Percentiles rank a stretch among this genome's conserved stretches.
Conservation (phyloP, 1,284 basidiomycete species). For the Cutaneotrichosporon dermatis region DNA sequence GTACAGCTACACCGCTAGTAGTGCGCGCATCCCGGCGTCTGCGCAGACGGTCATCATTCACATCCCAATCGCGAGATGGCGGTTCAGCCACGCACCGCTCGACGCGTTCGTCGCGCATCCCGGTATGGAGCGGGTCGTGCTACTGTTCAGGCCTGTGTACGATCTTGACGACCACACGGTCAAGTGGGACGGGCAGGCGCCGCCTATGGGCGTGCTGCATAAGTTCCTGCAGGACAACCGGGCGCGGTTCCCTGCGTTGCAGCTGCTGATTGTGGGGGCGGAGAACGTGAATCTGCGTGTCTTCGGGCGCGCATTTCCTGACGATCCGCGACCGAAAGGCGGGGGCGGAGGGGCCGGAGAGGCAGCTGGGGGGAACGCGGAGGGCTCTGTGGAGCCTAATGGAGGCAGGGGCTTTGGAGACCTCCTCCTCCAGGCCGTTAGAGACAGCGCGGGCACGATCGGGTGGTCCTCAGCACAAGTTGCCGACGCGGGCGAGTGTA, state of each 20-base stretch:
- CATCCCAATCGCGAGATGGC: background rate
- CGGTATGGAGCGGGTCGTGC: background rate
- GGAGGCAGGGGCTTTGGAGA: background rate
- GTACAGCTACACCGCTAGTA: background rate
- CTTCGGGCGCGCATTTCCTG: background rate
- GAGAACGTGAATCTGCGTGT: background rate
- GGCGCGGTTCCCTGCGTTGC: background rate
- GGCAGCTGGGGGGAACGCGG: too few relatives aligned
- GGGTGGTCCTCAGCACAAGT: background rate
- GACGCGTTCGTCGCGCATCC: background rate
- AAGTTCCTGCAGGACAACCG: conserved; percentile 2
- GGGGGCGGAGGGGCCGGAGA: background rate
- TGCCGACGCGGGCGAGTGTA: background rate
- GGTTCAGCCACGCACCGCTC: background rate
- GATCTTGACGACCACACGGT: background rate
- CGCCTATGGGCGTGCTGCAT: background rate
- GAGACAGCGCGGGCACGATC: background rate
- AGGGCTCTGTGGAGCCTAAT: too few relatives aligned
- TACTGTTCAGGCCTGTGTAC: background rate
- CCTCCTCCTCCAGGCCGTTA: background rate
- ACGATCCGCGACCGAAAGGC: too few relatives aligned
- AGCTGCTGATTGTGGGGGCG: background rate
- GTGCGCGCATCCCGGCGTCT: background rate
- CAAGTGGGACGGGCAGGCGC: background rate
- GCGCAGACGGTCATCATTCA: background rate